Evolutionary conservation across 1,284 basidiomycete genomes (phyloP), one percentile per base, ranked within the genome.

Genomic region (Acaromyces ingoldii): DNA sequence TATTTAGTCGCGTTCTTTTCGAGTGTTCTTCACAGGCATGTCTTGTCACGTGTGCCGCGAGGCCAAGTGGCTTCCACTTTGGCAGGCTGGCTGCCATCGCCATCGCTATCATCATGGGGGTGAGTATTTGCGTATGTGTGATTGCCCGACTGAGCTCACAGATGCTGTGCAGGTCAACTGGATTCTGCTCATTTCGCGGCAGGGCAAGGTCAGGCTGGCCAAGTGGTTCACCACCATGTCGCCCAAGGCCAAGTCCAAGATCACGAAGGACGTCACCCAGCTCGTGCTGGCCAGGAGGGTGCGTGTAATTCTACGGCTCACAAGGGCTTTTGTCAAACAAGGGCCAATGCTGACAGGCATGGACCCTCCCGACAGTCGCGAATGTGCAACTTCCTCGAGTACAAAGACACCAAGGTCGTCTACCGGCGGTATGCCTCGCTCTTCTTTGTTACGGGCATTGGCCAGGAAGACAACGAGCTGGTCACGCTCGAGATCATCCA

Each of bases 321-420:
- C n/a, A n/a, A n/a, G n/a, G n/a, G 26, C 10, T 15, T 15, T 6
- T 9, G 44, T 15, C 6, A 15, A 36, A 21, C 29, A 5, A 7
- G 13, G 7, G 19, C 6, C 22, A 22, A 28, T 5, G 19, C 46
- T 26, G n/a, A 22, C 13, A 6, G 15, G 22, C 6, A 11, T 10
- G n/a, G n/a, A n/a, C 17, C 38, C 15, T 44, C 10, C 13, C 7
- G 10, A 24, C 46, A 17, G 62, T 96, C 95, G 46, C 82, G 91
- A 65, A 99, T 98, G 95, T 98, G 93, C 78, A 99, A 99, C 78
- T 91, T 99, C 74, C 79, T 99, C 47, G 95, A 99, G 76, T 98
- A 98, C 82, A 98, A 98, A 80, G 70, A 74, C 33, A 61, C 60
- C 42, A 75, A 74, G 80, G 90, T 99, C 55, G 91, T 98, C 10